phyloP scores from a whole-genome alignment of 352 stramenopile genomes.

The Phytophthora fragariaefolia region DNA sequence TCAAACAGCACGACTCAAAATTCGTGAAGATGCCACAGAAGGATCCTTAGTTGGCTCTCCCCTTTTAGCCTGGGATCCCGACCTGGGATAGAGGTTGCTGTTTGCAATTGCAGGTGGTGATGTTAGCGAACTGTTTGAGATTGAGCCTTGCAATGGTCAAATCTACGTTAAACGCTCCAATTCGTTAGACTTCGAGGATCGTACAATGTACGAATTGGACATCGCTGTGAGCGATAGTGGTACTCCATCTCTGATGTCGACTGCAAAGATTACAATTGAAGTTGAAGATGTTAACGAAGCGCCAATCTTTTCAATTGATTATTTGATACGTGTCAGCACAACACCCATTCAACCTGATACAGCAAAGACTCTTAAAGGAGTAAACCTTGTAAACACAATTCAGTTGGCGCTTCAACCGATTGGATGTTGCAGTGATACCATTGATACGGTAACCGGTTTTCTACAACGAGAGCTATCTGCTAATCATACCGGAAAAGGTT shows the following conservation, averaged over 20 bases:
- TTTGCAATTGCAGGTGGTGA: slow-evolving; percentile 38
- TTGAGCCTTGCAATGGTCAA: slow-evolving; percentile 58
- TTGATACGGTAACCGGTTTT: slow-evolving; percentile 18
- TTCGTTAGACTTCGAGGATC: slow-evolving; percentile 52
- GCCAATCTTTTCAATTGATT: slow-evolving; percentile 40
- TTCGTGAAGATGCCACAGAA: slow-evolving; percentile 29
- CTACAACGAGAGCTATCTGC: slow-evolving; percentile 6
- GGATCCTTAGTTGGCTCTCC: slow-evolving; percentile 20
- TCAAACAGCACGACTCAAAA: slow-evolving; percentile 13
- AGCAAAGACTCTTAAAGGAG: slow-evolving; percentile 1
- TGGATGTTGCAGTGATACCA: slow-evolving; percentile 12
- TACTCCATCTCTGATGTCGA: slow-evolving; percentile 33
- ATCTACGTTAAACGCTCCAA: slow-evolving; percentile 45
- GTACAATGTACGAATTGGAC: slow-evolving; percentile 21
- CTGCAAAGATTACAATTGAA: slow-evolving; percentile 32
- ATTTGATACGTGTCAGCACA: slow-evolving; percentile 22
- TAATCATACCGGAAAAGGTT: slow-evolving; percentile 4
- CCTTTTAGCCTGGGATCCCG: slow-evolving; percentile 27
- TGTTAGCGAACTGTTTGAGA: slow-evolving; percentile 46
- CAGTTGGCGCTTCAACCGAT: slow-evolving; percentile 11
- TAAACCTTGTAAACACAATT: slow-evolving; percentile 21
- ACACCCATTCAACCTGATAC: slow-evolving; percentile 2
- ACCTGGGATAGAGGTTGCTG: slow-evolving; percentile 25
- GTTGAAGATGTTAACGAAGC: slow-evolving; percentile 55
- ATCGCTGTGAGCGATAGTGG: slow-evolving; percentile 55